Percentiles rank a stretch among this genome's conserved stretches.
These are phyloP conservation scores for Russula vinacea DNA, from an alignment of 768 basidiomycete genomes.

Conservation along the genomic window DNA sequence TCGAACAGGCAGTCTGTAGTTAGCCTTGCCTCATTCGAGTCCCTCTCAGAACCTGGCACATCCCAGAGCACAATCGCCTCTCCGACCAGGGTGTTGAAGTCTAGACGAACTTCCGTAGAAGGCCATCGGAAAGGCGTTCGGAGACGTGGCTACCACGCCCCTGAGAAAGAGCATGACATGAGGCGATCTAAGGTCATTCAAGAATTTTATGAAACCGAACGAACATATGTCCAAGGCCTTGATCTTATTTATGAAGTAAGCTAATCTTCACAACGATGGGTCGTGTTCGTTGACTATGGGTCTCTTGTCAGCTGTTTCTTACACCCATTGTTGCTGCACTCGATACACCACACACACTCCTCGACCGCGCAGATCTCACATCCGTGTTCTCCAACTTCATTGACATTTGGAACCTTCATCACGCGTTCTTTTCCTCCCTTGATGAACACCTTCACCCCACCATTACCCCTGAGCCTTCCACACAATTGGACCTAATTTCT, in stretches of 20 bases:
- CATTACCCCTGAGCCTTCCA: background rate
- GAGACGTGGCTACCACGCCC: conserved; percentile 40
- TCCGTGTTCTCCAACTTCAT: conserved; percentile 84
- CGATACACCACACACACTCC: conserved; percentile 63
- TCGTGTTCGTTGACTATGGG: conserved; percentile 6
- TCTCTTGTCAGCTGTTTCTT: conserved; percentile 65
- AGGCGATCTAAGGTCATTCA: conserved; percentile 70
- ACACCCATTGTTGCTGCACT: conserved; percentile 74
- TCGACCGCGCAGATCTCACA: conserved; percentile 65
- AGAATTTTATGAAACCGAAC: conserved; percentile 81
- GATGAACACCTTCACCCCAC: conserved; percentile 42
- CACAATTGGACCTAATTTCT: conserved; percentile 31
- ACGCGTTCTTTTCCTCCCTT: conserved; percentile 64
- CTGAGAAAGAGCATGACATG: conserved; percentile 47
- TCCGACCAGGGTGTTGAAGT: conserved; percentile 34
- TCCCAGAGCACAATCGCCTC: conserved; percentile 34
- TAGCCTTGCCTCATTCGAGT: conserved; percentile 73
- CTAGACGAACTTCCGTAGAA: conserved; percentile 42
- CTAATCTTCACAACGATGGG: conserved; percentile 19
- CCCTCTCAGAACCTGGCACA: conserved; percentile 53
- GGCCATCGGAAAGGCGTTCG: conserved; percentile 41
- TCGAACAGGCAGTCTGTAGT: conserved; percentile 61
- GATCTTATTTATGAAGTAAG: conserved; percentile 78
- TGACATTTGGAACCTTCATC: conserved; percentile 88
- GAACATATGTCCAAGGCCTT: conserved; percentile 74